Evolutionary conservation across 345 rosid species (phyloP).

Genomic region (Nasturtium officinale): DNA sequence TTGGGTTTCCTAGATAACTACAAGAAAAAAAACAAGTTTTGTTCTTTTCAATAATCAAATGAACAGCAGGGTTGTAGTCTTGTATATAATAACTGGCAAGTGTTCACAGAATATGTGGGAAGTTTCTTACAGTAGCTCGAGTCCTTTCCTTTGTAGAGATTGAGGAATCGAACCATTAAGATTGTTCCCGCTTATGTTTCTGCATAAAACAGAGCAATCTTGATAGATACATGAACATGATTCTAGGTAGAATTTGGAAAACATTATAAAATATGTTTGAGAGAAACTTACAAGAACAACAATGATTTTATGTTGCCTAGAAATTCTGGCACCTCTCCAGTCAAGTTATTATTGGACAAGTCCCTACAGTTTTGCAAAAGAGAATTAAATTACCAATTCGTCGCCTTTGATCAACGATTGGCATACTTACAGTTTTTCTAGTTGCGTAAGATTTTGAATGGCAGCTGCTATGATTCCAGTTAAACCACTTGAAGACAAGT

Average conservation of each 20-base stretch:
- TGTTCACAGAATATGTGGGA: not conserved
- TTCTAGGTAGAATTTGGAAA: not conserved
- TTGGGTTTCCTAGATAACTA: constrained; percentile 22
- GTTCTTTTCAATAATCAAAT: not conserved
- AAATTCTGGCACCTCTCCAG: constrained; percentile 52
- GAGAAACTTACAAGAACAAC: constrained; percentile 48
- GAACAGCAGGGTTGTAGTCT: not conserved
- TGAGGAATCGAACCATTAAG: constrained; percentile 55
- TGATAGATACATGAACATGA: not conserved
- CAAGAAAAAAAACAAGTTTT: not conserved
- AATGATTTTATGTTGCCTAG: constrained; percentile 49
- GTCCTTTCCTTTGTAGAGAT: constrained; percentile 24
- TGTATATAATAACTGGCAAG: not conserved
- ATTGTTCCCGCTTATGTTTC: constrained; percentile 50
- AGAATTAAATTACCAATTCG: not conserved
- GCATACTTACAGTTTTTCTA: constrained; percentile 45
- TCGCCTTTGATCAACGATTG: no score
- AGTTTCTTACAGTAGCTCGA: constrained; percentile 23
- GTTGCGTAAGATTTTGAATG: constrained; percentile 33
- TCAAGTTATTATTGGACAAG: constrained; percentile 55
- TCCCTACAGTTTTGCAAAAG: constrained; percentile 48
- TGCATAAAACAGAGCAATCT: constrained; percentile 17
- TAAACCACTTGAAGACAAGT: constrained; percentile 47
- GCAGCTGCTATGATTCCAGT: constrained; percentile 30
- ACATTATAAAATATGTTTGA: not conserved